Evolutionary conservation across 345 rosid genomes (phyloP).

Genomic region (Linum tenue): DNA sequence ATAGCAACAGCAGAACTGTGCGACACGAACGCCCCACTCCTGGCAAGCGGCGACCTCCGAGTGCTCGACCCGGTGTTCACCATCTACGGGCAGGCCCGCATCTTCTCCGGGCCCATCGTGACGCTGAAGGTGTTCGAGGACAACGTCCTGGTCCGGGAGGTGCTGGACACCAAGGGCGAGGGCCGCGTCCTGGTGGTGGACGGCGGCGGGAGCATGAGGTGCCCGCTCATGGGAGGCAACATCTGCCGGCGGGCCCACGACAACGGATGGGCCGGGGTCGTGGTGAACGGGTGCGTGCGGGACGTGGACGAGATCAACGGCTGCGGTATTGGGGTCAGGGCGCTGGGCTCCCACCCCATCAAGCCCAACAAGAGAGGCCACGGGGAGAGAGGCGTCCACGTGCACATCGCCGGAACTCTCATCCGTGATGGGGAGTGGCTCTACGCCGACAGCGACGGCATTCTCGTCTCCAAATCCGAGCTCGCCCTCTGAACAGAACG

Average conservation of each 20-base stretch:
- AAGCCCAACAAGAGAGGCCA: conserved; percentile 68
- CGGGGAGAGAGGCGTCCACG: conserved; percentile 59
- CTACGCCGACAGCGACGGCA: conserved; percentile 78
- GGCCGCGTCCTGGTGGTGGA: conserved; percentile 74
- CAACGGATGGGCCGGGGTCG: conserved; percentile 75
- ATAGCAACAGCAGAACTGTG: conserved; percentile 79
- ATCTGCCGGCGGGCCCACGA: conserved; percentile 63
- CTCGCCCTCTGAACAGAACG: conserved; percentile 31
- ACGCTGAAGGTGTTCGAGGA: conserved; percentile 83
- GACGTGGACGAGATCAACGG: conserved; percentile 80
- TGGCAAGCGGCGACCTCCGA: conserved; percentile 55
- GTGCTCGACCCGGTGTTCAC: conserved; percentile 65
- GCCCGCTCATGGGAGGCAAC: conserved; percentile 78
- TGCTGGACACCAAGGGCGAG: conserved; percentile 66
- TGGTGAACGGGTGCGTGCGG: conserved; percentile 73
- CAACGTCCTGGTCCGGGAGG: conserved; percentile 66
- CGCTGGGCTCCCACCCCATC: conserved; percentile 67
- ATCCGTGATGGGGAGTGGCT: conserved; percentile 76
- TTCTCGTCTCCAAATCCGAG: conserved; percentile 55
- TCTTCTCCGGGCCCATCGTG: conserved; percentile 64
- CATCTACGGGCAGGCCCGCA: conserved; percentile 54
- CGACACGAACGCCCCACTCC: conserved; percentile 52
- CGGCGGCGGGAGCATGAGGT: conserved; percentile 85
- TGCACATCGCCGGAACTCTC: conserved; percentile 51
- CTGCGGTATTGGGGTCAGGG: conserved; percentile 68